Evolutionary conservation across 768 basidiomycete species (phyloP).

Genomic region (Myochromella boudieri): DNA sequence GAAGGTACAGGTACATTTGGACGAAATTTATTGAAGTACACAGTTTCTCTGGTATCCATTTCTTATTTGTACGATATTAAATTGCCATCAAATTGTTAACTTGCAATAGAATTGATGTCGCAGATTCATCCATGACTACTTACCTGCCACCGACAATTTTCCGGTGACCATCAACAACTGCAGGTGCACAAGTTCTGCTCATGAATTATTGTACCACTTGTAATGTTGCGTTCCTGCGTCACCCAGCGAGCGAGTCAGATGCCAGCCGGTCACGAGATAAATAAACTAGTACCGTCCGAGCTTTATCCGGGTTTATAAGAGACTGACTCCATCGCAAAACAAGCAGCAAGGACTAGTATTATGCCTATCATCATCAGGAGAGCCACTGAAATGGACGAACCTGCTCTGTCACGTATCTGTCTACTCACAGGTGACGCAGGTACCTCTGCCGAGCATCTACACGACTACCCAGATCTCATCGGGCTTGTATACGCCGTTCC

Average conservation of each 20-base stretch:
- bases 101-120: too few species aligned
- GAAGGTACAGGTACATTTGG: not conserved
- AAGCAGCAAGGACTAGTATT: too few species aligned
- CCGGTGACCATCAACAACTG: too few species aligned
- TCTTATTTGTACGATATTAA: not conserved
- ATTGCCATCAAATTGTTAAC: conserved; percentile 1
- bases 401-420: conserved; percentile 68
- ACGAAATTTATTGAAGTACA: not conserved
- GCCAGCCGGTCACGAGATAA: not conserved
- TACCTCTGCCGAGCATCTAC: conserved; percentile 57
- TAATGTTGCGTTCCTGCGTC: too few species aligned
- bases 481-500: conserved; percentile 77
- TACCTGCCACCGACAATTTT: too few species aligned
- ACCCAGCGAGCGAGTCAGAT: too few species aligned
- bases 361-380: conserved; percentile 55
- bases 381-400: conserved; percentile 52
- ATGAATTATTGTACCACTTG: too few species aligned
- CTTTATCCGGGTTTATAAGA: conserved; percentile 1
- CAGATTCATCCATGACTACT: too few species aligned
- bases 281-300: not conserved
- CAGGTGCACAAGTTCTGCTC: too few species aligned
- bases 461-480: conserved; percentile 63
- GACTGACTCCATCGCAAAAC: too few species aligned
- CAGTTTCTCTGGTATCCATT: not conserved
- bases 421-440: conserved; percentile 75